Evolutionary conservation across 2,329 filamentous ascomycete genomes (phyloP).

Genomic region (Dothiorella sarmentorum): DNA sequence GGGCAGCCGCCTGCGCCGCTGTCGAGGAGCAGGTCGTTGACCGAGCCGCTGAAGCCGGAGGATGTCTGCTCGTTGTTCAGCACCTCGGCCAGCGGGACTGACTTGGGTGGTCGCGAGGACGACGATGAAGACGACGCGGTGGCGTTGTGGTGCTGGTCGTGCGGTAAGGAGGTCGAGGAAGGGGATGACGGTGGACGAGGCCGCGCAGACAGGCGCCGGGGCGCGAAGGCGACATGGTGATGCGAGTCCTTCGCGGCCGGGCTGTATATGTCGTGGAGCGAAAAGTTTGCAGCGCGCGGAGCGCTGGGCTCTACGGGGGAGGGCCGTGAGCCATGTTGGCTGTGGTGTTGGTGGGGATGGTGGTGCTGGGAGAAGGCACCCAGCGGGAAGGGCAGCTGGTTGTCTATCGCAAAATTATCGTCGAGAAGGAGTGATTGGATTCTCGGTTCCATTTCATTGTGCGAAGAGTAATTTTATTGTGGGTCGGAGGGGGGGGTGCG

Average conservation of each 20-base stretch:
- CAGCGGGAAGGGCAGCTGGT: constrained; percentile 18
- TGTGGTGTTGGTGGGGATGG: constrained; percentile 1
- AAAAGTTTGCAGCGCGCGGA: constrained; percentile 3
- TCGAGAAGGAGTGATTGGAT: constrained; percentile 19
- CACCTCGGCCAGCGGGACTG: constrained; percentile 36
- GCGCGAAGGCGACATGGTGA: constrained; percentile 12
- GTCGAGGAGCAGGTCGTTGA: constrained; percentile 15
- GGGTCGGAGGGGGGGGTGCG: constrained; percentile 8
- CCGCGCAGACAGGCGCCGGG: background rate
- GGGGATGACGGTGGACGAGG: background rate
- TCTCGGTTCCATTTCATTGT: constrained; percentile 20
- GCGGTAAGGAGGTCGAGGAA: background rate
- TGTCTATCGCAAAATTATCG: constrained; percentile 15
- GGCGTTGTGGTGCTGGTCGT: background rate
- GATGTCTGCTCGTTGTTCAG: constrained; percentile 25
- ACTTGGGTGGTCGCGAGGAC: constrained; percentile 20
- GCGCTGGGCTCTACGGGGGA: constrained; percentile 19
- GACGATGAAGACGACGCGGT: background rate
- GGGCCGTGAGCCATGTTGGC: constrained; percentile 10
- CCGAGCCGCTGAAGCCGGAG: constrained; percentile 10
- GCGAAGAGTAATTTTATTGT: constrained; percentile 15
- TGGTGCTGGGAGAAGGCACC: constrained; percentile 5
- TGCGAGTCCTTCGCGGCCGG: constrained; percentile 12
- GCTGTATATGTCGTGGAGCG: constrained; percentile 13
- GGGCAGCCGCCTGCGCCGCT: background rate